Conservation (phyloP, 495 filamentous ascomycete species). For the Tuber magnatum region DNA sequence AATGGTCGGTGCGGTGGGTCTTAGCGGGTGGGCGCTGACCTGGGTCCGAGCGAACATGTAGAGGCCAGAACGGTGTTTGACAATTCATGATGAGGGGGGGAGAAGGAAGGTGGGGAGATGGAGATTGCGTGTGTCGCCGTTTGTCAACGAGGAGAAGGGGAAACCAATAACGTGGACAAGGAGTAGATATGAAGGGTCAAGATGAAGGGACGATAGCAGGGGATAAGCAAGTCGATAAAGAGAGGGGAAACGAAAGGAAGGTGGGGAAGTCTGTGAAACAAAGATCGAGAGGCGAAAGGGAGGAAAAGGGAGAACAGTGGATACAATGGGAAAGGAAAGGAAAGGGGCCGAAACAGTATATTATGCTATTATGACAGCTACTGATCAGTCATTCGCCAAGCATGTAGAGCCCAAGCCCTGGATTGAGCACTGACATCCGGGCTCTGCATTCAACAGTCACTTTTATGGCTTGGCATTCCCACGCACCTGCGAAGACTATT, state of each 20-base stretch:
- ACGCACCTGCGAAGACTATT: neutral
- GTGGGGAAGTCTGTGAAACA: neutral
- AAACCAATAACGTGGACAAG: neutral
- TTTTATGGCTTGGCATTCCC: neutral
- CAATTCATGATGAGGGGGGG: neutral
- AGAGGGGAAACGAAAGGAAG: slow-evolving; percentile 2
- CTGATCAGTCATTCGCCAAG: neutral
- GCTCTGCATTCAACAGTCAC: neutral
- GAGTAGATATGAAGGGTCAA: neutral
- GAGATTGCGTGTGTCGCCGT: neutral
- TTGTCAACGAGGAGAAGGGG: neutral
- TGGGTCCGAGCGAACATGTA: slow-evolving; percentile 38
- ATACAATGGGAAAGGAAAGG: neutral
- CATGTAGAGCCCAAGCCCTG: neutral
- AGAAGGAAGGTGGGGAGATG: neutral
- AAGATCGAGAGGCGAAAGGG: neutral
- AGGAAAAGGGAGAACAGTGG: neutral
- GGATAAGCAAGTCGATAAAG: neutral
- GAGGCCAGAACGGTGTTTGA: slow-evolving; percentile 28
- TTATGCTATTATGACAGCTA: no score
- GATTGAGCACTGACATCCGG: neutral
- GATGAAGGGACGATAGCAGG: neutral
- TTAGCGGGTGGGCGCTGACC: slow-evolving; percentile 24
- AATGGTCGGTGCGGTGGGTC: slow-evolving; percentile 3
- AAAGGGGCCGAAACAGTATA: neutral